These are phyloP conservation scores for Raphanus raphanistrum DNA, from an alignment of 345 rosid genomes.

Conservation along the genomic window DNA sequence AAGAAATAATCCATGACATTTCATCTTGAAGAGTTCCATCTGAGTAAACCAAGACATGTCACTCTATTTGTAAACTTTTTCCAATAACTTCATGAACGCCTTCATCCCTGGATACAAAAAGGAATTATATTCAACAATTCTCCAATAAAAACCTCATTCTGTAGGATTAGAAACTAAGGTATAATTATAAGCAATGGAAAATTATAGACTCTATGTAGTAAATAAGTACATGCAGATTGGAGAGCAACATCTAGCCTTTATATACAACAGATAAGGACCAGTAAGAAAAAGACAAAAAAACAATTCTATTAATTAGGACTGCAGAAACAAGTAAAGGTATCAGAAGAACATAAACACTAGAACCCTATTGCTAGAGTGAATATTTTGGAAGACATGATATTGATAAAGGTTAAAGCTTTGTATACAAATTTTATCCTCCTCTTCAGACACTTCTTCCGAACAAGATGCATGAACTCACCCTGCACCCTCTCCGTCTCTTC, in stretches of 20 bases:
- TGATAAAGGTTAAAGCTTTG: too few species aligned
- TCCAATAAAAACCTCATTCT: neutral
- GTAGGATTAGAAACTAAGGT: neutral
- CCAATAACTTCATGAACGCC: constrained; percentile 70
- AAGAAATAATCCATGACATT: neutral
- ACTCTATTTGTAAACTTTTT: constrained; percentile 75
- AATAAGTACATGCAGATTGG: neutral
- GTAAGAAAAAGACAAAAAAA: neutral
- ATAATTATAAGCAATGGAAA: constrained; percentile 1
- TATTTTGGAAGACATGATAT: too few species aligned
- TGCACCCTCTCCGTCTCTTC: too few species aligned
- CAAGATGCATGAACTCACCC: too few species aligned
- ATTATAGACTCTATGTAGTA: neutral
- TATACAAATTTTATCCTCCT: too few species aligned
- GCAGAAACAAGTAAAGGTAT: neutral
- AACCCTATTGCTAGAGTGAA: too few species aligned
- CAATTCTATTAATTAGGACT: neutral
- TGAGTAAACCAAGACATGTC: constrained; percentile 96
- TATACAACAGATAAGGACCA: neutral
- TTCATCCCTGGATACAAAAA: constrained; percentile 57
- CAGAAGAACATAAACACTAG: too few species aligned
- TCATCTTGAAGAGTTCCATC: constrained; percentile 92
- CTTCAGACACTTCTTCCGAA: too few species aligned
- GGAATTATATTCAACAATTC: neutral
- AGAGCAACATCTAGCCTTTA: neutral